phyloP scores from a whole-genome alignment of 805 yeast genomes.

The Saturnispora quitensis region DNA sequence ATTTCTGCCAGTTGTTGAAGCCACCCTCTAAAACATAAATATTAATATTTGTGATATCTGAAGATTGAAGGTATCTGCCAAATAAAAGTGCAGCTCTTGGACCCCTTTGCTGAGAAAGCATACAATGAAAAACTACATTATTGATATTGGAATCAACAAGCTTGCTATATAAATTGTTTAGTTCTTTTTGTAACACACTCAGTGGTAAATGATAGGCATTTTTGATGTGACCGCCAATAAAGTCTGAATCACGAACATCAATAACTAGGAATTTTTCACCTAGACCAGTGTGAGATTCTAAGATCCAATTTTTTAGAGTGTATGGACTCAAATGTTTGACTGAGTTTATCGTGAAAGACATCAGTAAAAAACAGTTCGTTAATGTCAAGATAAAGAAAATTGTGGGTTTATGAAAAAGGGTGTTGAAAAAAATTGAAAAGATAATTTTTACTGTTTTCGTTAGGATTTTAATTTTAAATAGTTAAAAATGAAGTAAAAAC shows the following conservation, averaged over 20 bases:
- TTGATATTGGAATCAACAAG: conserved; percentile 26
- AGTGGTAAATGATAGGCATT: conserved; percentile 52
- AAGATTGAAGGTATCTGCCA: conserved; percentile 32
- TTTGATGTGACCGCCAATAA: conserved; percentile 64
- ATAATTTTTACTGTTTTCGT: not conserved
- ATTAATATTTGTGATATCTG: conserved; percentile 24
- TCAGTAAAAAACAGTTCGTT: not conserved
- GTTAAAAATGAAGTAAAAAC: not conserved
- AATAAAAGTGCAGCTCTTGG: conserved; percentile 73
- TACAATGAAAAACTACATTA: conserved; percentile 82
- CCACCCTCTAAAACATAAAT: conserved; percentile 80
- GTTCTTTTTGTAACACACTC: conserved; percentile 30
- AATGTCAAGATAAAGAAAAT: not conserved
- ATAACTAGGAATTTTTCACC: conserved; percentile 44
- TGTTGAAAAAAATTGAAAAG: not conserved
- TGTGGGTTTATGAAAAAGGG: not conserved
- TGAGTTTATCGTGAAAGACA: conserved; percentile 28
- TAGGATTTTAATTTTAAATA: not conserved
- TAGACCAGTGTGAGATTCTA: conserved; percentile 29
- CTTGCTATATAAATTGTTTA: conserved; percentile 28
- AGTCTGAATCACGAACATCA: conserved; percentile 83
- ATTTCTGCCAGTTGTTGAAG: conserved; percentile 71
- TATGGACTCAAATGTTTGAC: conserved; percentile 39
- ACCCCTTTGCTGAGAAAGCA: conserved; percentile 84
- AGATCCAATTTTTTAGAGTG: conserved; percentile 39